These are phyloP conservation scores for Pseudogymnoascus sp. DNA, from an alignment of 2,329 filamentous ascomycete species.

Conservation along the genomic window DNA sequence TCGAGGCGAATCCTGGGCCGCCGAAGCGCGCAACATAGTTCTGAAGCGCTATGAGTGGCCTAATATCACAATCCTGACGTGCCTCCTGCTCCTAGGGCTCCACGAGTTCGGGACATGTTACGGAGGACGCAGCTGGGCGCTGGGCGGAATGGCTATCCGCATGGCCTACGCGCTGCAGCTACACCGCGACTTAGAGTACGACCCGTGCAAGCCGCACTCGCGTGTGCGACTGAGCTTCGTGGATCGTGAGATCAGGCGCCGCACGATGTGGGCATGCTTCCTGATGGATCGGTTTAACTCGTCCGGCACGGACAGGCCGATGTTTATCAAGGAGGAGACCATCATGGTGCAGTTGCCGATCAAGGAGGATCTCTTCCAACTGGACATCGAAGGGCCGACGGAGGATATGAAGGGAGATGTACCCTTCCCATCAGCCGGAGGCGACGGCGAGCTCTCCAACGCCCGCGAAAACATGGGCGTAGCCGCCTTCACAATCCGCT, in stretches of 20 bases:
- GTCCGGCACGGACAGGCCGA: conserved; percentile 83
- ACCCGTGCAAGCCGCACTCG: conserved; percentile 49
- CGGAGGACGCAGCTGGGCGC: conserved; percentile 89
- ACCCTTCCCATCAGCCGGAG: conserved; percentile 50
- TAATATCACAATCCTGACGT: conserved; percentile 91
- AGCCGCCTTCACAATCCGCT: conserved; percentile 78
- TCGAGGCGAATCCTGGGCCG: conserved; percentile 85
- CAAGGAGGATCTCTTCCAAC: conserved; percentile 79
- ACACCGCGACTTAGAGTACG: conserved; percentile 81
- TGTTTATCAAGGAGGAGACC: conserved; percentile 82
- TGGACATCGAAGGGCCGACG: conserved; percentile 82
- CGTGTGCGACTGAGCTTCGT: conserved; percentile 70
- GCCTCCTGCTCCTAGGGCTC: conserved; percentile 76
- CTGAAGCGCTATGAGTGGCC: conserved; percentile 85
- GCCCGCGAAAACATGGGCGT: conserved; percentile 86
- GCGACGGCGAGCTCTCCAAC: conserved; percentile 56
- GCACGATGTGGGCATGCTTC: conserved; percentile 98
- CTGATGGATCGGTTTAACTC: conserved; percentile 97
- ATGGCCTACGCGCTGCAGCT: conserved; percentile 96
- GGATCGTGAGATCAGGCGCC: conserved; percentile 82
- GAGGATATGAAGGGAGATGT: conserved; percentile 70
- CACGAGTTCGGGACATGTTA: conserved; percentile 98
- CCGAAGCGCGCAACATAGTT: conserved; percentile 77
- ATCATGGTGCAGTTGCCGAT: conserved; percentile 85
- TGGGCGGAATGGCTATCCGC: conserved; percentile 87